Evolutionary conservation across 2,329 filamentous ascomycete genomes (phyloP).

Genomic region (Colletotrichum spaethianum): DNA sequence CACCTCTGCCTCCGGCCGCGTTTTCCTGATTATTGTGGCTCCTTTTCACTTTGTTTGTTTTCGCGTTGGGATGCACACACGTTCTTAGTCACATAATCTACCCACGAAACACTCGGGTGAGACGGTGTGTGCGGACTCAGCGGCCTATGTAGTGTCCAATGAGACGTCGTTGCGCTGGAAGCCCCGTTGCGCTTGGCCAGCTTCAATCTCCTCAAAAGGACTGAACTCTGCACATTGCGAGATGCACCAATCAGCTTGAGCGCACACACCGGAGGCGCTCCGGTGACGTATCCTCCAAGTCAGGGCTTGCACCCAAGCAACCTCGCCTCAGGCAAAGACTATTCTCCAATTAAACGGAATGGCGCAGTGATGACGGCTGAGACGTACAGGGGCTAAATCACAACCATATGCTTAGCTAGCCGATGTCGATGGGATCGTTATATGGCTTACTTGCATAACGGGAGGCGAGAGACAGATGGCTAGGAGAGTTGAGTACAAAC

Average conservation of each 20-base stretch:
- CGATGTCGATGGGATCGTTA: not conserved
- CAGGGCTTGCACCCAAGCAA: not conserved
- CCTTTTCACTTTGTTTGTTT: not conserved
- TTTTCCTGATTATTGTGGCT: not conserved
- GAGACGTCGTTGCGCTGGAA: not conserved
- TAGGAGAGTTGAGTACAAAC: not conserved
- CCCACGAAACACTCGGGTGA: not conserved
- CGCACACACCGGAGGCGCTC: slow-evolving; percentile 26
- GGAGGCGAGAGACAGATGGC: not conserved
- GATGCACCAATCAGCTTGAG: slow-evolving; percentile 21
- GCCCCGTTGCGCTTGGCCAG: not conserved
- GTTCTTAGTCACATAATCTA: not conserved
- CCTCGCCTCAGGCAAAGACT: not conserved
- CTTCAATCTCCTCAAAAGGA: not conserved
- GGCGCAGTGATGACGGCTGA: not conserved
- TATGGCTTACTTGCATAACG: not conserved
- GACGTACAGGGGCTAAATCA: not conserved
- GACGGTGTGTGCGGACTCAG: not conserved
- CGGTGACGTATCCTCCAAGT: not conserved
- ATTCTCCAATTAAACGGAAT: not conserved
- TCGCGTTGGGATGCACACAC: not conserved
- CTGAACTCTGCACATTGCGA: not conserved
- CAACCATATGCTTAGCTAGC: not conserved
- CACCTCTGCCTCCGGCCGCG: not conserved
- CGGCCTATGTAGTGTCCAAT: not conserved